These are phyloP conservation scores for Jimgerdemannia flammicorona DNA, from an alignment of 192 early-diverging fungal genomes.

Conservation along the genomic window DNA sequence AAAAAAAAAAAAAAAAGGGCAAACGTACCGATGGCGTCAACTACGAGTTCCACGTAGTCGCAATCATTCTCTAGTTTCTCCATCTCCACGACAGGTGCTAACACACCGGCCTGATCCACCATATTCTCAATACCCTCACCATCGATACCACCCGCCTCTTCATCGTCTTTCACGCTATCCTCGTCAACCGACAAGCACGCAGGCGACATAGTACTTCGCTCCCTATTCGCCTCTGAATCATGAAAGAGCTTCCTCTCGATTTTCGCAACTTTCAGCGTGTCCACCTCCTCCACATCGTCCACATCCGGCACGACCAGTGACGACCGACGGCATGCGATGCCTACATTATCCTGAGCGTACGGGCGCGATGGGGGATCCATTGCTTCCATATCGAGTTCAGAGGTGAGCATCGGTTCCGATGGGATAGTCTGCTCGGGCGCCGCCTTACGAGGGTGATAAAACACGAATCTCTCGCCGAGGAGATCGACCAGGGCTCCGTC, in stretches of 20 bases:
- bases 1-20: background rate
- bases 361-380: constrained; percentile 2
- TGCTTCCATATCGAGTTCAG: background rate
- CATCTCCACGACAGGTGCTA: background rate
- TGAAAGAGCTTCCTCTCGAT: background rate
- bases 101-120: background rate
- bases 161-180: background rate
- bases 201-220: background rate
- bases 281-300: background rate
- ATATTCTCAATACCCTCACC: background rate
- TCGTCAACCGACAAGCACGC: background rate
- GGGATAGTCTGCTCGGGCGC: constrained; percentile 6
- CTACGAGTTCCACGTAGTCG: constrained; percentile 44
- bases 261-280: background rate
- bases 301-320: background rate
- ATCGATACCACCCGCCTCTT: background rate
- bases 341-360: constrained; percentile 8
- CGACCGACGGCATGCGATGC: constrained; percentile 8
- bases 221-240: background rate
- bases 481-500: constrained; percentile 41
- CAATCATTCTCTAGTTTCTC: constrained; percentile 13
- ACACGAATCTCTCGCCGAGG: constrained; percentile 41
- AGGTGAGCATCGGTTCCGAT: constrained; percentile 2
- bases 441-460: constrained; percentile 16
- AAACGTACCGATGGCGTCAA: constrained; percentile 40